Percentiles rank a stretch among this genome's conserved stretches.
Conservation (phyloP, 345 rosid species). For the Hibiscus syriacus region DNA sequence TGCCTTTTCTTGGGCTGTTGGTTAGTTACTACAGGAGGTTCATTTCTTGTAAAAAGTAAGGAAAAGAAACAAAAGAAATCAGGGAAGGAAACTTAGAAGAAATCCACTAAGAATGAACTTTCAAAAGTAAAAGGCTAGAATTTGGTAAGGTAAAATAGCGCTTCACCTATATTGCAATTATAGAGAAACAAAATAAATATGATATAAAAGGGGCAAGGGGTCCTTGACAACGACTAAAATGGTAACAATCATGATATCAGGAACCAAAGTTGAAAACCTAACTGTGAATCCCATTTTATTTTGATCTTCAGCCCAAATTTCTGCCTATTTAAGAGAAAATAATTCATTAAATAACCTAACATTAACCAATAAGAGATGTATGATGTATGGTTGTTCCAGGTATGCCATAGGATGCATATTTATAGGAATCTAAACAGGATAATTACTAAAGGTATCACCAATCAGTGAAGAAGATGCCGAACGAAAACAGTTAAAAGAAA, state of each 20-base stretch:
- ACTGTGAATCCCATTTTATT: not conserved
- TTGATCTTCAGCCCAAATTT: not conserved
- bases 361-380: not conserved
- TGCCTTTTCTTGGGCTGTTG: slow-evolving; percentile 76
- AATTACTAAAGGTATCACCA: not conserved
- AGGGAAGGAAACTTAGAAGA: not conserved
- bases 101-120: not conserved
- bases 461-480: not conserved
- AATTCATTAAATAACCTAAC: not conserved
- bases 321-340: not conserved
- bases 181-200: slow-evolving; percentile 2
- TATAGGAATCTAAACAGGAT: not conserved
- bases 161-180: not conserved
- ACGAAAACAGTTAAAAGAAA: slow-evolving; percentile 8
- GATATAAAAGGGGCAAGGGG: not conserved
- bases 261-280: slow-evolving; percentile 2
- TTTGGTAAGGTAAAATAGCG: not conserved
- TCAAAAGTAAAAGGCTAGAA: not conserved
- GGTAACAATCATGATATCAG: not conserved
- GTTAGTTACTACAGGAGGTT: slow-evolving; percentile 41
- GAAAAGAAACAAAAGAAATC: slow-evolving; percentile 8
- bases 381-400: not conserved
- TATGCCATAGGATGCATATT: not conserved
- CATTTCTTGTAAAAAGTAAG: slow-evolving; percentile 32
- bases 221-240: not conserved